phyloP scores from a whole-genome alignment of 768 basidiomycete species.

The Coprinopsis marcescibilis region DNA sequence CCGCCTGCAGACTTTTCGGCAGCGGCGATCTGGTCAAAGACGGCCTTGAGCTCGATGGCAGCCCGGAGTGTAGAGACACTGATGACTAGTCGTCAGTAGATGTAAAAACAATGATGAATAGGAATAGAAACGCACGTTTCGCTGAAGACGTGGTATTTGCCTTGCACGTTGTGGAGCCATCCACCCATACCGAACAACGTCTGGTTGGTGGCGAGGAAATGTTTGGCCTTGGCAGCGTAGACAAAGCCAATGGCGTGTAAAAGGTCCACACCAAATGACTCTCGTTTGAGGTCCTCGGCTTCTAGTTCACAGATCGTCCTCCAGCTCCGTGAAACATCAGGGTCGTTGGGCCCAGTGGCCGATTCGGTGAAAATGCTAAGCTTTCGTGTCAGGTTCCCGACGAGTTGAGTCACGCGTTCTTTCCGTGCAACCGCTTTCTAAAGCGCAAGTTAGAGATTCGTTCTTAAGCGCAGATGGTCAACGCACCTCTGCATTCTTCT shows the following conservation, averaged over 20 bases:
- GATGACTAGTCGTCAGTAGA: not conserved
- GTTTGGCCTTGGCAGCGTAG: conserved; percentile 77
- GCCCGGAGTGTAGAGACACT: conserved; percentile 82
- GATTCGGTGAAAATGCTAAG: conserved; percentile 85
- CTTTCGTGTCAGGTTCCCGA: conserved; percentile 75
- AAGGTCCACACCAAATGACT: conserved; percentile 84
- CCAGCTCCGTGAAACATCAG: conserved; percentile 68
- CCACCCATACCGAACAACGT: conserved; percentile 82
- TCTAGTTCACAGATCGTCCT: conserved; percentile 73
- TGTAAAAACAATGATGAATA: conserved; percentile 7
- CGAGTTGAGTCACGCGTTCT: conserved; percentile 69
- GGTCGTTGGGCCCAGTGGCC: conserved; percentile 62
- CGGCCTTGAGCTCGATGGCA: conserved; percentile 82
- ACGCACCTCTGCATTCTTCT: conserved; percentile 62
- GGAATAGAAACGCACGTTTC: conserved; percentile 63
- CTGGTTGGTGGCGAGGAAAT: conserved; percentile 69
- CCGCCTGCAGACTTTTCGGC: conserved; percentile 83
- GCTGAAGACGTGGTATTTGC: conserved; percentile 89
- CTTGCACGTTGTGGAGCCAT: conserved; percentile 89
- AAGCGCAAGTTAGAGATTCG: conserved; percentile 4
- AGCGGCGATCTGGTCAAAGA: conserved; percentile 89
- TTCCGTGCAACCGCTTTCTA: conserved; percentile 79
- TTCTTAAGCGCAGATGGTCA: conserved; percentile 3
- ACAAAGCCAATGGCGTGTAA: conserved; percentile 84
- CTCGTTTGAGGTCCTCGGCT: conserved; percentile 78